Percentiles rank a stretch among this genome's conserved stretches.
Evolutionary conservation across 2,329 filamentous ascomycete genomes (phyloP).

Genomic region (Cladophialophora immunda): DNA sequence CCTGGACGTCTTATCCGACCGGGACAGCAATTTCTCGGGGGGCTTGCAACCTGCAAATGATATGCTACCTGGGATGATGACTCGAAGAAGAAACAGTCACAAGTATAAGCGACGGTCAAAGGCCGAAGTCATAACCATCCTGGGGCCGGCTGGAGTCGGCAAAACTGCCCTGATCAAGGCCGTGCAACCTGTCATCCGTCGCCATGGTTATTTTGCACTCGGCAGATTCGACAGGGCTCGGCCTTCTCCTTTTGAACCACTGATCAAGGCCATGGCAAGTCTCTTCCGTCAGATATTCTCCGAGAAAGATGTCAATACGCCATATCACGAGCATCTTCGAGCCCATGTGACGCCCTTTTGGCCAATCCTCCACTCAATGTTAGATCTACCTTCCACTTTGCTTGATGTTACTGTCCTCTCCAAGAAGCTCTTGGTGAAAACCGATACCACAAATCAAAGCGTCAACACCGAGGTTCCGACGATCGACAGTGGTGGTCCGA

Average conservation of each 20-base stretch:
- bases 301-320: constrained; percentile 68
- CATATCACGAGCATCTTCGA: constrained; percentile 68
- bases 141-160: constrained; percentile 65
- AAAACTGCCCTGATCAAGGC: constrained; percentile 69
- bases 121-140: constrained; percentile 67
- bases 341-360: constrained; percentile 66
- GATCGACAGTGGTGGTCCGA: constrained; percentile 25
- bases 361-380: constrained; percentile 63
- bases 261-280: constrained; percentile 67
- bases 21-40: constrained; percentile 48
- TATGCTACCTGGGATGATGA: constrained; percentile 46
- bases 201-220: constrained; percentile 67
- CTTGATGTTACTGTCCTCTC: constrained; percentile 50
- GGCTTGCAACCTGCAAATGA: constrained; percentile 41
- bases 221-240: constrained; percentile 68
- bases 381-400: constrained; percentile 74
- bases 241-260: constrained; percentile 68
- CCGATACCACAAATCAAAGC: constrained; percentile 32
- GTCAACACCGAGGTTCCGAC: constrained; percentile 38
- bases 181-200: constrained; percentile 65
- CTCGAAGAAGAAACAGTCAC: constrained; percentile 54
- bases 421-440: constrained; percentile 43
- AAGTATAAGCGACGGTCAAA: constrained; percentile 63
- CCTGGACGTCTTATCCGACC: constrained; percentile 44
- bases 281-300: constrained; percentile 72